phyloP scores from a whole-genome alignment of 2,329 filamentous ascomycete species.

The Fusarium temperatum region DNA sequence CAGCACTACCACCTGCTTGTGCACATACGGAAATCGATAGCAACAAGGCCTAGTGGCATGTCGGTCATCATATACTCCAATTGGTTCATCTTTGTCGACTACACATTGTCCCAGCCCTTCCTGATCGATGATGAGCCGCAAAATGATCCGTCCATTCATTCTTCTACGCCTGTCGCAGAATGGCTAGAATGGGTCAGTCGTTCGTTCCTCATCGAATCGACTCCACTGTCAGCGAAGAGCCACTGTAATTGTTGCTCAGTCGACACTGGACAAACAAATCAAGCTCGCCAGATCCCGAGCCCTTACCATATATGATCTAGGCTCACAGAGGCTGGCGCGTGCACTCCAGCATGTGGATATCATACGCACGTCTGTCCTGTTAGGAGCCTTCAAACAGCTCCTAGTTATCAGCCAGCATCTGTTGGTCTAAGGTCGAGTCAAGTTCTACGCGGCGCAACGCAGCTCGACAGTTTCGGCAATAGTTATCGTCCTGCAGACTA shows the following conservation, averaged over 20 bases:
- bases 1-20: slow-evolving; percentile 23
- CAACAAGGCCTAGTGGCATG: slow-evolving; percentile 38
- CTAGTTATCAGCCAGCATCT: slow-evolving; percentile 39
- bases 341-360: slow-evolving; percentile 39
- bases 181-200: slow-evolving; percentile 33
- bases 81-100: slow-evolving; percentile 31
- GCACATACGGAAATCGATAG: slow-evolving; percentile 33
- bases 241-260: slow-evolving; percentile 41
- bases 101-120: background rate
- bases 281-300: slow-evolving; percentile 41
- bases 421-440: slow-evolving; percentile 40
- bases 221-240: slow-evolving; percentile 37
- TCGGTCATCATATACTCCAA: slow-evolving; percentile 39
- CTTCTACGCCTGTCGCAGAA: slow-evolving; percentile 22
- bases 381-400: slow-evolving; percentile 38
- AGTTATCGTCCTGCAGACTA: slow-evolving; percentile 35
- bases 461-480: slow-evolving; percentile 45
- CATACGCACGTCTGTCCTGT: slow-evolving; percentile 37
- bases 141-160: slow-evolving; percentile 30
- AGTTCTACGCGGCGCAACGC: slow-evolving; percentile 42
- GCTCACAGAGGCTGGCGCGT: slow-evolving; percentile 36
- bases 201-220: slow-evolving; percentile 15
- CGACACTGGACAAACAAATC: slow-evolving; percentile 30
- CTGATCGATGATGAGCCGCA: slow-evolving; percentile 39
- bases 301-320: slow-evolving; percentile 41